These are phyloP conservation scores for Kodamaea sagamina DNA, from an alignment of 805 yeast species.

Conservation along the genomic window DNA sequence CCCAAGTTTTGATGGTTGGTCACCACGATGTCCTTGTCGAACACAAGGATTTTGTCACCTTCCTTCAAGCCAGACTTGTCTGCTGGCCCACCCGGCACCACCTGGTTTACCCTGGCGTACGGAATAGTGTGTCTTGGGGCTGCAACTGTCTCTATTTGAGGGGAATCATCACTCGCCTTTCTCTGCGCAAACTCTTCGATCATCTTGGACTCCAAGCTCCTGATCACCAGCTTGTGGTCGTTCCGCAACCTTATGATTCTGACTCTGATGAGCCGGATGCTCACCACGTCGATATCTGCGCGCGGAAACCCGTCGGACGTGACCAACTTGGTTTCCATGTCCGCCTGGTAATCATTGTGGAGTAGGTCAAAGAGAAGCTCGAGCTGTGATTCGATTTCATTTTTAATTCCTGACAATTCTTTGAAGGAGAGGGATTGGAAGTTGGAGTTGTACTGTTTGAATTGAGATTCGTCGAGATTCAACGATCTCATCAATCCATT, in stretches of 20 bases:
- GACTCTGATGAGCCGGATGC: constrained; percentile 60
- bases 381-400: constrained; percentile 39
- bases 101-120: constrained; percentile 56
- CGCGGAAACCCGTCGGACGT: constrained; percentile 85
- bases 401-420: constrained; percentile 33
- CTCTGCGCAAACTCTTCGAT: constrained; percentile 38
- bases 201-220: constrained; percentile 49
- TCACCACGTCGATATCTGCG: constrained; percentile 74
- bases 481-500: constrained; percentile 30
- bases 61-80: constrained; percentile 48
- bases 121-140: constrained; percentile 32
- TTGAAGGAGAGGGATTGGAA: constrained; percentile 19
- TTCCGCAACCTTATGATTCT: constrained; percentile 68
- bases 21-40: constrained; percentile 54
- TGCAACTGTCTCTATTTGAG: background rate
- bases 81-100: constrained; percentile 60
- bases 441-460: constrained; percentile 22
- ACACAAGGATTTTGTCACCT: constrained; percentile 55
- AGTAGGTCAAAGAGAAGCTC: constrained; percentile 44
- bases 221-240: constrained; percentile 58
- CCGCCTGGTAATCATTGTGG: constrained; percentile 45
- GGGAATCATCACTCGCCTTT: background rate
- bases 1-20: constrained; percentile 55
- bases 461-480: constrained; percentile 27
- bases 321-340: constrained; percentile 65